Evolutionary conservation across 768 basidiomycete genomes (phyloP).

Genomic region (Amanita exitialis): DNA sequence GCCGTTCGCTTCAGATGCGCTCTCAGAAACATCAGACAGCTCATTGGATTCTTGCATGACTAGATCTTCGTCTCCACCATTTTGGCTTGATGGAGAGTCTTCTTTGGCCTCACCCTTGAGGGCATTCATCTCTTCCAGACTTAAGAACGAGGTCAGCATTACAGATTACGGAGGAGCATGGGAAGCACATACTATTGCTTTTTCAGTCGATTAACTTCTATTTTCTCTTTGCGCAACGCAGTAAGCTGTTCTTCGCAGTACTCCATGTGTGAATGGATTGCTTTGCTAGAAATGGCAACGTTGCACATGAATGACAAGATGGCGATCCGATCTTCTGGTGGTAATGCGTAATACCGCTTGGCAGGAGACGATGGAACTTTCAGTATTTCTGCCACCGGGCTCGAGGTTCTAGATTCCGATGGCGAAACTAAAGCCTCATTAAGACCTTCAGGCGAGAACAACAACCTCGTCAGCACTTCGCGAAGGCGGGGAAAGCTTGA

Average conservation of each 20-base stretch:
- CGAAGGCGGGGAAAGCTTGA: slow-evolving; percentile 66
- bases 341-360: slow-evolving; percentile 65
- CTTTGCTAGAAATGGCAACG: slow-evolving; percentile 82
- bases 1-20: slow-evolving; percentile 41
- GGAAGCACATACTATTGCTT: slow-evolving; percentile 67
- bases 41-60: slow-evolving; percentile 61
- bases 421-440: slow-evolving; percentile 32
- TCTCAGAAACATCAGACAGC: slow-evolving; percentile 64
- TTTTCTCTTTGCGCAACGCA: slow-evolving; percentile 88
- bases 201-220: slow-evolving; percentile 85
- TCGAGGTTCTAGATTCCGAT: slow-evolving; percentile 38
- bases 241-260: slow-evolving; percentile 84
- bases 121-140: slow-evolving; percentile 65
- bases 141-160: slow-evolving; percentile 16
- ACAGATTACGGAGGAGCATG: not conserved
- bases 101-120: slow-evolving; percentile 51
- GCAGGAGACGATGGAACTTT: slow-evolving; percentile 39
- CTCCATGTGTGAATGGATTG: slow-evolving; percentile 84
- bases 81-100: slow-evolving; percentile 27
- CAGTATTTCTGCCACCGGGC: slow-evolving; percentile 31
- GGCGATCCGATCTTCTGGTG: slow-evolving; percentile 71
- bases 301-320: slow-evolving; percentile 87
- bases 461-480: slow-evolving; percentile 57
- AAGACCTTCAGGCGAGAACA: slow-evolving; percentile 57
- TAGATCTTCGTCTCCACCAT: slow-evolving; percentile 46